Conservation (phyloP, 192 early-diverging fungal genomes). For the Coemansia sp. region DNA sequence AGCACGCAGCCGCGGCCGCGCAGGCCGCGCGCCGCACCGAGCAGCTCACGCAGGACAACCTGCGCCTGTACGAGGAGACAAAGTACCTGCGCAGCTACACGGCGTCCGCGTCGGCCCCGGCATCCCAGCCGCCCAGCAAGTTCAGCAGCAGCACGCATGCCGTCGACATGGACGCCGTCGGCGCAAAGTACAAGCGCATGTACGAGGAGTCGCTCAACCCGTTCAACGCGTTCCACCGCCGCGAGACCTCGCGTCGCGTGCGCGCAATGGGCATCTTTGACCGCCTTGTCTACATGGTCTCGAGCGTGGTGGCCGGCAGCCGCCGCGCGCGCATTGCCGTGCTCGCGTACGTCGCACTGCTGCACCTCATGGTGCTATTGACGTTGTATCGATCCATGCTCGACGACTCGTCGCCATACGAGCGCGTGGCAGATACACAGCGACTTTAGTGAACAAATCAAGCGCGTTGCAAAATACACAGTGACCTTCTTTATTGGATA, state of each 20-base stretch:
- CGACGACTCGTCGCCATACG: slow-evolving; percentile 1
- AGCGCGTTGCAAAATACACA: too few species aligned
- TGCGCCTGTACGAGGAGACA: slow-evolving; percentile 86
- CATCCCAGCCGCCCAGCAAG: slow-evolving; percentile 28
- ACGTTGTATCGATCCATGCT: slow-evolving; percentile 56
- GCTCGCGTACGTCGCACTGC: slow-evolving; percentile 24
- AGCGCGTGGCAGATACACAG: not conserved
- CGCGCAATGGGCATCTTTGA: slow-evolving; percentile 73
- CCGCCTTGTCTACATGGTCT: slow-evolving; percentile 54
- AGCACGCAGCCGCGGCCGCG: slow-evolving; percentile 37
- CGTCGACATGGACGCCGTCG: slow-evolving; percentile 40
- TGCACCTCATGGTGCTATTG: slow-evolving; percentile 78
- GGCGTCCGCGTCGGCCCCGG: slow-evolving; percentile 13
- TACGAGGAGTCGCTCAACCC: slow-evolving; percentile 91
- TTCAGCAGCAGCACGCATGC: slow-evolving; percentile 10
- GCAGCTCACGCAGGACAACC: slow-evolving; percentile 73
- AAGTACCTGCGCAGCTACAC: slow-evolving; percentile 79
- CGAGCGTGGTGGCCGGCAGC: slow-evolving; percentile 29
- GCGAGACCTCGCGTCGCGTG: slow-evolving; percentile 67
- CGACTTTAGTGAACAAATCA: not conserved
- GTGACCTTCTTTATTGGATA: too few species aligned
- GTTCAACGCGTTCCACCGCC: slow-evolving; percentile 75
- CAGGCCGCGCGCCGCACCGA: slow-evolving; percentile 64
- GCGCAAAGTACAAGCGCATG: slow-evolving; percentile 66
- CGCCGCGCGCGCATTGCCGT: slow-evolving; percentile 25